These are phyloP conservation scores for Hericium coralloides DNA, from an alignment of 768 basidiomycete species.

Conservation along the genomic window DNA sequence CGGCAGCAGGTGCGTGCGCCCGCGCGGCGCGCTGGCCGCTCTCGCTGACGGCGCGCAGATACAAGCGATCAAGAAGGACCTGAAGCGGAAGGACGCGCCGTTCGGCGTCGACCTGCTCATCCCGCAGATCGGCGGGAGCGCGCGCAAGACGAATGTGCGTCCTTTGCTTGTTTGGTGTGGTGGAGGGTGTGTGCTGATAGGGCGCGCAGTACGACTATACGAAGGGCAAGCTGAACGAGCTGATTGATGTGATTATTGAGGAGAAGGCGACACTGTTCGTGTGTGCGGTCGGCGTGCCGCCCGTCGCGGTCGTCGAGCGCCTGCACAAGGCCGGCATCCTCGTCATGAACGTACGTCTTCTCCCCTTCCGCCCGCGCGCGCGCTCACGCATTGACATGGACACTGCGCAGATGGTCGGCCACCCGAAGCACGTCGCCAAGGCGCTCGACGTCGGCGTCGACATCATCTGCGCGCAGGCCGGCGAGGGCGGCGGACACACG, in stretches of 20 bases:
- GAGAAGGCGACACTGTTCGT: constrained; percentile 87
- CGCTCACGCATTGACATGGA: no score
- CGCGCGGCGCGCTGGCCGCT: not conserved
- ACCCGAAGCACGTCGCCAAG: constrained; percentile 80
- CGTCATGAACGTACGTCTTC: constrained; percentile 65
- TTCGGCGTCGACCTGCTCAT: constrained; percentile 91
- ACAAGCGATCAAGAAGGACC: constrained; percentile 56
- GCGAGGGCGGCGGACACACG: constrained; percentile 69
- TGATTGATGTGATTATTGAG: constrained; percentile 88
- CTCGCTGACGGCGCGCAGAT: constrained; percentile 36
- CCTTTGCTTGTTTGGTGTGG: constrained; percentile 3
- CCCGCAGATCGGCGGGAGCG: constrained; percentile 79
- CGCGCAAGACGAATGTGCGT: constrained; percentile 82
- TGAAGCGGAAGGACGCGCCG: constrained; percentile 68
- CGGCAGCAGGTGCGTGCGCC: constrained; percentile 55
- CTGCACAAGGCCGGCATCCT: constrained; percentile 80
- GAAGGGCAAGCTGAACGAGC: constrained; percentile 70
- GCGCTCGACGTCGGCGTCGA: constrained; percentile 82
- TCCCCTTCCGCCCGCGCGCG: not conserved
- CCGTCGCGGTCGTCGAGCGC: constrained; percentile 67
- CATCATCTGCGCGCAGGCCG: constrained; percentile 89
- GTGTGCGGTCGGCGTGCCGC: constrained; percentile 84
- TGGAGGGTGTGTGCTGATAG: not conserved
- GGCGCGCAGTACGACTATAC: constrained; percentile 74
- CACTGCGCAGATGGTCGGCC: constrained; percentile 68